A percentile compares a stretch with the other conserved stretches of the same genome.
Evolutionary conservation across 1,284 basidiomycete species (phyloP).

Genomic region (Apiotrichum domesticum): DNA sequence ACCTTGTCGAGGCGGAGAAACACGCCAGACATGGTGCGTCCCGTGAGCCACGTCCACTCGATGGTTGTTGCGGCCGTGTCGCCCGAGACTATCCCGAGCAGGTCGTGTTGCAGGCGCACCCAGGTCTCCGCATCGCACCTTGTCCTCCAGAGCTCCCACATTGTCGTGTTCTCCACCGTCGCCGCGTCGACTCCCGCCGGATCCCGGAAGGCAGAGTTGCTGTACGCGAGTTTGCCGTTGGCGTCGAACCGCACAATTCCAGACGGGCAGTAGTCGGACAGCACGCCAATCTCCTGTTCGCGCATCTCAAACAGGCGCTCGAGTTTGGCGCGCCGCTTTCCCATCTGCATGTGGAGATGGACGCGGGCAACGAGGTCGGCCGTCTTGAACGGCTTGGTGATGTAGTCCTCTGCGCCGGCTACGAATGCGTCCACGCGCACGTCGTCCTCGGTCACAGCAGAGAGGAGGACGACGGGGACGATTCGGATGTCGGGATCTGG

Average conservation of each 20-base stretch:
- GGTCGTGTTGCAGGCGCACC: conserved; percentile 9
- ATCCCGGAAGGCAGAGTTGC: conserved; percentile 31
- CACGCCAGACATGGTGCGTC: conserved; percentile 25
- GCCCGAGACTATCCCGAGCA: background rate
- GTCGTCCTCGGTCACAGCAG: conserved; percentile 32
- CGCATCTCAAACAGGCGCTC: conserved; percentile 35
- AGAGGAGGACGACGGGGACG: conserved; percentile 30
- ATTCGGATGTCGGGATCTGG: conserved; percentile 13
- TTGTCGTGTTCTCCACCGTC: no score
- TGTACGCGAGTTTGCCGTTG: conserved; percentile 27
- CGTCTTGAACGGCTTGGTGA: conserved; percentile 43
- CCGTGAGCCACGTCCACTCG: conserved; percentile 39
- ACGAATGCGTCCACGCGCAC: conserved; percentile 36
- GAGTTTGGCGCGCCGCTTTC: conserved; percentile 37
- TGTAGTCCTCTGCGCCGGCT: conserved; percentile 47
- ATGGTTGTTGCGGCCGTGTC: conserved; percentile 18
- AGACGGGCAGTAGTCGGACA: conserved; percentile 31
- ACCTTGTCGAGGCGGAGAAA: conserved; percentile 22
- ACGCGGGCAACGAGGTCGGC: conserved; percentile 48
- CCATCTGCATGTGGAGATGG: conserved; percentile 41
- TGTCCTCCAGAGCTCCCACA: no score
- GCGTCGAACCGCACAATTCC: conserved; percentile 33
- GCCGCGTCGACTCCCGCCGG: conserved; percentile 18
- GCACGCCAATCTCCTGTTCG: conserved; percentile 34
- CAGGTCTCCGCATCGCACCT: no score